These are phyloP conservation scores for Piloderma croceum DNA, from an alignment of 768 basidiomycete species.

Conservation along the genomic window DNA sequence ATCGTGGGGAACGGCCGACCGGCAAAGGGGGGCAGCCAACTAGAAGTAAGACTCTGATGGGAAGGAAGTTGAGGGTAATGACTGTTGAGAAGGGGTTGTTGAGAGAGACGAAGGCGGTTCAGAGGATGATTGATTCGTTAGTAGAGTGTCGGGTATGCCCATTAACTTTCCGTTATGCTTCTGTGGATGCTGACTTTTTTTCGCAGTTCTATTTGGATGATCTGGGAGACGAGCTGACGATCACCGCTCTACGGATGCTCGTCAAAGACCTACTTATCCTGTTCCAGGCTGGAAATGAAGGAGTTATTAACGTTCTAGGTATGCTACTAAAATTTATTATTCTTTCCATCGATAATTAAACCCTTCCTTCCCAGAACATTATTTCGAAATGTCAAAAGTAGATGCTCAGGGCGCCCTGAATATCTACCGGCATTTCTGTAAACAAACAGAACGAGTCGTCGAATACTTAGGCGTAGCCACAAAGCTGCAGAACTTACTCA, in stretches of 20 bases:
- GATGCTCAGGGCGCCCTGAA: slow-evolving; percentile 81
- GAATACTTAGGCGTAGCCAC: slow-evolving; percentile 89
- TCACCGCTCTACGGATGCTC: slow-evolving; percentile 84
- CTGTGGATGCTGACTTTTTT: slow-evolving; percentile 1
- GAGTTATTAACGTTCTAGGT: slow-evolving; percentile 79
- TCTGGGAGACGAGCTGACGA: slow-evolving; percentile 85
- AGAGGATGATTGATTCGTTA: slow-evolving; percentile 82
- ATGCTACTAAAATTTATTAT: slow-evolving; percentile 31
- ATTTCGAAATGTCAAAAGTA: slow-evolving; percentile 96
- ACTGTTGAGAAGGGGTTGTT: slow-evolving; percentile 94
- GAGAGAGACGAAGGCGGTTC: slow-evolving; percentile 87
- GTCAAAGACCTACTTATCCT: slow-evolving; percentile 94
- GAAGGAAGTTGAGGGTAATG: slow-evolving; percentile 82
- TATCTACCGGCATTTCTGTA: slow-evolving; percentile 92
- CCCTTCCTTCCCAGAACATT: slow-evolving; percentile 60
- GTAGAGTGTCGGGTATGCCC: slow-evolving; percentile 85
- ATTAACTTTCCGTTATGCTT: slow-evolving; percentile 14
- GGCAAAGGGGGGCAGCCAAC: slow-evolving; percentile 24
- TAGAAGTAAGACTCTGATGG: slow-evolving; percentile 73
- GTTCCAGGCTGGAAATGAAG: slow-evolving; percentile 96
- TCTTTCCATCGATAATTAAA: slow-evolving; percentile 20
- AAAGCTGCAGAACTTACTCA: slow-evolving; percentile 88
- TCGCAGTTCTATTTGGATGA: slow-evolving; percentile 89
- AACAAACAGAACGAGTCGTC: slow-evolving; percentile 86
- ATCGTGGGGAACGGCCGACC: slow-evolving; percentile 5